A percentile compares a stretch with the other conserved stretches of the same genome.
Conservation (phyloP, 352 stramenopile genomes). For the Pythium aquatile region DNA sequence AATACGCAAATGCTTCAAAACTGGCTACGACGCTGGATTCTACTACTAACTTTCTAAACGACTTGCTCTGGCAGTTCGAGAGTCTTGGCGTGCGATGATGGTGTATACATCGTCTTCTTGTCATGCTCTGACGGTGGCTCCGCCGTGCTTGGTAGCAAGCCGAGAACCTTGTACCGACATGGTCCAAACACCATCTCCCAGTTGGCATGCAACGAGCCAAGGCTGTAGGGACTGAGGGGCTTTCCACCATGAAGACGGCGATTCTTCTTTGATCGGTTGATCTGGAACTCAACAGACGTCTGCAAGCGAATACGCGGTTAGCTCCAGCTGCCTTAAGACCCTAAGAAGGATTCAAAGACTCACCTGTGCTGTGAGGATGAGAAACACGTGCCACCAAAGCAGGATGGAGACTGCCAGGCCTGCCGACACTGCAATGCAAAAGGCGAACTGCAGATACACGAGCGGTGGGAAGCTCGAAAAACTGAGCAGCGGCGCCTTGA, state of each 20-base stretch:
- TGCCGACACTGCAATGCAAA: constrained; percentile 60
- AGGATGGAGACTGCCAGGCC: constrained; percentile 67
- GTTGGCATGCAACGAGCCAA: constrained; percentile 62
- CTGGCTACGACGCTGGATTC: not conserved
- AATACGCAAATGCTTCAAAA: constrained; percentile 10
- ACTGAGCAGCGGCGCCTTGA: constrained; percentile 21
- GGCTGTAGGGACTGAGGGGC: constrained; percentile 60
- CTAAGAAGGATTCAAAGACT: not conserved
- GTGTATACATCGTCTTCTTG: constrained; percentile 13
- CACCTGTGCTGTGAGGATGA: constrained; percentile 79
- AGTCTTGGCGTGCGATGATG: not conserved
- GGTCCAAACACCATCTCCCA: constrained; percentile 79
- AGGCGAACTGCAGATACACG: constrained; percentile 61
- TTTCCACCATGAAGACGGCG: constrained; percentile 48
- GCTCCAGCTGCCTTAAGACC: not conserved
- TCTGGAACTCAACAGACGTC: constrained; percentile 81
- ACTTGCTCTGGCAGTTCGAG: not conserved
- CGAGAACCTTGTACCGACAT: constrained; percentile 57
- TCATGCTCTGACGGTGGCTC: constrained; percentile 23
- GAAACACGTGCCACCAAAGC: constrained; percentile 63
- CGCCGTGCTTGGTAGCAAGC: constrained; percentile 53
- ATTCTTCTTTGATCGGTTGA: constrained; percentile 63
- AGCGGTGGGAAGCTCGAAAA: constrained; percentile 22
- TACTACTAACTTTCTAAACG: not conserved
- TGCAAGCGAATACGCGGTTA: constrained; percentile 18